Conservation (phyloP, 305 asterid species). For the Coffea humblotiana region DNA sequence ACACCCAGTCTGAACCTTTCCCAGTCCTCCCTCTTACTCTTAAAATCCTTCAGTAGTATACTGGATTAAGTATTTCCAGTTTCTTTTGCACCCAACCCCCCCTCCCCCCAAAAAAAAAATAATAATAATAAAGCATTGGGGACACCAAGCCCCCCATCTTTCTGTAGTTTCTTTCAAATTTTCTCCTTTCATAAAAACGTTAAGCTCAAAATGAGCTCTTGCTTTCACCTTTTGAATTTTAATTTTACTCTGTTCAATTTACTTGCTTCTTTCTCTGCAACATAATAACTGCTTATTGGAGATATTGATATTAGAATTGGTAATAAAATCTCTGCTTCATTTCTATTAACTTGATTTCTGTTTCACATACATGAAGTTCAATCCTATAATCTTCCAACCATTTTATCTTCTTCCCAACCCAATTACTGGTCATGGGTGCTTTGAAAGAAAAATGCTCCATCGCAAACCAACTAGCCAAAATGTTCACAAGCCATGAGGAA, state of each 20-base stretch:
- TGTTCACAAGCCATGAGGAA: constrained; percentile 8
- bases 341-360: background rate
- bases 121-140: background rate
- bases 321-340: background rate
- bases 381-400: too few relatives aligned
- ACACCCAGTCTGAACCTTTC: background rate
- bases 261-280: background rate
- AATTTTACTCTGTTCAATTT: too few relatives aligned
- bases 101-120: background rate
- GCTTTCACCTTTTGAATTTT: background rate
- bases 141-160: background rate
- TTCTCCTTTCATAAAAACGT: background rate
- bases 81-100: background rate
- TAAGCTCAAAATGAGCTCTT: background rate
- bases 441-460: background rate
- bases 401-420: too few relatives aligned
- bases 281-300: background rate
- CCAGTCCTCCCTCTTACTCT: background rate
- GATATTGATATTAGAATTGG: background rate
- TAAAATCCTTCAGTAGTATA: background rate
- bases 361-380: too few relatives aligned
- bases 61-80: background rate
- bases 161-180: background rate
- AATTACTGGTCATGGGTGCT: background rate
- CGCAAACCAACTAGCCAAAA: constrained; percentile 15